These are phyloP conservation scores for Penicillium paradoxum DNA, from an alignment of 495 filamentous ascomycete species.

Conservation along the genomic window DNA sequence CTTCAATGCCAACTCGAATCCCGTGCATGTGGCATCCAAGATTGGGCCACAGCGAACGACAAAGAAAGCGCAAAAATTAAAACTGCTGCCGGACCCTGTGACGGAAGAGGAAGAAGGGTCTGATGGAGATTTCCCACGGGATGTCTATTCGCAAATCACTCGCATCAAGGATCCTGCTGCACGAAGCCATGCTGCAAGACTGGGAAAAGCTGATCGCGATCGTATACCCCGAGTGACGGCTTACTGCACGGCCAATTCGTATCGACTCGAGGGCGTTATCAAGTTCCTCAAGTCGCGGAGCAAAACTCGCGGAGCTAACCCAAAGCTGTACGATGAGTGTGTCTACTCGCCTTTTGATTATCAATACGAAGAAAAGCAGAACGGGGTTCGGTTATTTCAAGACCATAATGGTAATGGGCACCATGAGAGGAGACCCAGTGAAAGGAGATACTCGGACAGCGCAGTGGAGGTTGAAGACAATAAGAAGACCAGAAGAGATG, in stretches of 20 bases:
- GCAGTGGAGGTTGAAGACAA: constrained; percentile 54
- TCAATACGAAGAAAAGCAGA: constrained; percentile 41
- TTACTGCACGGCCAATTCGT: constrained; percentile 89
- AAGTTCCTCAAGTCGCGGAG: constrained; percentile 79
- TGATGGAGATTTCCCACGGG: constrained; percentile 86
- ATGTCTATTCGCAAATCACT: constrained; percentile 93
- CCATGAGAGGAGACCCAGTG: constrained; percentile 38
- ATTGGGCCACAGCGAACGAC: constrained; percentile 93
- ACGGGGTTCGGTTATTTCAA: constrained; percentile 18
- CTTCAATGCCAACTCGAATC: constrained; percentile 34
- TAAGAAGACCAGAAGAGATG: constrained; percentile 43
- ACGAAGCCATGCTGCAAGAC: constrained; percentile 80
- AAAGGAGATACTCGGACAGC: constrained; percentile 63
- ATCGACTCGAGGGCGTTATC: constrained; percentile 82
- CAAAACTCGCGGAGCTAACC: constrained; percentile 68
- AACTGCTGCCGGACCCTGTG: constrained; percentile 86
- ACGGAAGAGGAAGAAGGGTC: constrained; percentile 59
- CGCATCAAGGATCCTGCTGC: constrained; percentile 96
- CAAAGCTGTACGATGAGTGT: constrained; percentile 93
- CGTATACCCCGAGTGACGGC: constrained; percentile 86
- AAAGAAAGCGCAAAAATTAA: constrained; percentile 92
- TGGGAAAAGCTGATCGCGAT: constrained; percentile 90
- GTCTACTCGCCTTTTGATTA: constrained; percentile 93
- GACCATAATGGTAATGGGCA: constrained; percentile 22
- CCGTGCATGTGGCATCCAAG: constrained; percentile 56